Evolutionary conservation across 2,329 filamentous ascomycete species (phyloP), one percentile per base, ranked within the genome.

Genomic region (Penicillium occitanis): DNA sequence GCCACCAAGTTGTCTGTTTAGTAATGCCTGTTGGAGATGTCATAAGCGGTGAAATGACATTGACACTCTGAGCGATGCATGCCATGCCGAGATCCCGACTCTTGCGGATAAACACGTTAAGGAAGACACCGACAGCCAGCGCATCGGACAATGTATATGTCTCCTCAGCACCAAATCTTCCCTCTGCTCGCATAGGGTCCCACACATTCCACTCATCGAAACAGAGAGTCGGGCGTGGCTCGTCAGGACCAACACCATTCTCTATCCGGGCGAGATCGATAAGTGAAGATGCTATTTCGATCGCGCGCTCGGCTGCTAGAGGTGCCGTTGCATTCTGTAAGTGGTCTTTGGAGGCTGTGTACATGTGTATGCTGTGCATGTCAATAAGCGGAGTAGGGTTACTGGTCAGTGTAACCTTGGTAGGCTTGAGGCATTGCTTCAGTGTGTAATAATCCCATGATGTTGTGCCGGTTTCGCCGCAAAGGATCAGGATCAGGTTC

Each of bases 121-220:
- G 81, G 86, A 89, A 93, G 22, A 90, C 84, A 2, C 85, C 86
- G 0, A 93, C 90, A n/a, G 90, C 90, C 17, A 93, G 82, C 1
- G 89, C 90, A 70, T 93, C 90, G 0, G 88, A 91, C 7, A 93
- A 84, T 0, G 88, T 92, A 79, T 93, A 91, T 71, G 78, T 80
- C 74, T 93, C 90, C 77, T 93, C 90, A 5, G 88, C 91, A 17
- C 91, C 91, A 67, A 85, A 76, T 71, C 90, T 87, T 17, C 91
- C 91, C 0, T 89, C 89, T 0, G 90, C 90, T 8, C 90, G 86
- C 63, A 84, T 81, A 0, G 90, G 89, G 71, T 92, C 90, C 90
- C 90, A 93, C 8, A 93, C 90, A 75, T 93, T 93, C 91, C 91
- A 93, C 77, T 93, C 90, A 74, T 93, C 91, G 74, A 93, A 93